Evolutionary conservation across 345 rosid genomes (phyloP).

Genomic region (Dipteronia sinensis): DNA sequence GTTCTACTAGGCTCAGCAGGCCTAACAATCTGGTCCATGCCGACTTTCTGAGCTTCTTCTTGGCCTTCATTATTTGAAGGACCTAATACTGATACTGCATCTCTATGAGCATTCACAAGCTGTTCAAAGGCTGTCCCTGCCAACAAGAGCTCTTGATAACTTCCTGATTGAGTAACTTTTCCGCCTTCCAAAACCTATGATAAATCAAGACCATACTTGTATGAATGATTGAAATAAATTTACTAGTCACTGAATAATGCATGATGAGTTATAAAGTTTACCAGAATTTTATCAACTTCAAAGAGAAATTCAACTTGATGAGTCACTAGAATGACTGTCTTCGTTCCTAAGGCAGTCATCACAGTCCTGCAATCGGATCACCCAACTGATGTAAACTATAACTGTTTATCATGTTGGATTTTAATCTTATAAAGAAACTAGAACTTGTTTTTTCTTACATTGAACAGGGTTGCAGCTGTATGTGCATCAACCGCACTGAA

Average conservation of each 20-base stretch:
- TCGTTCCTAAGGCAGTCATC: slow-evolving; percentile 49
- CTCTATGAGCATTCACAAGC: slow-evolving; percentile 78
- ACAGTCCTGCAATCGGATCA: slow-evolving; percentile 63
- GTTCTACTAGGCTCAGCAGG: slow-evolving; percentile 17
- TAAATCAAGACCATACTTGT: background rate
- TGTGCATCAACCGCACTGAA: slow-evolving; percentile 89
- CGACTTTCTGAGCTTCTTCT: slow-evolving; percentile 19
- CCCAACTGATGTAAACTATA: background rate
- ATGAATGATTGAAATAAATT: background rate
- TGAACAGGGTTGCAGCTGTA: slow-evolving; percentile 68
- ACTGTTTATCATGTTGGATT: background rate
- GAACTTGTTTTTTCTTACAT: slow-evolving; percentile 52
- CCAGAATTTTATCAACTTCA: slow-evolving; percentile 62
- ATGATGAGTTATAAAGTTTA: slow-evolving; percentile 16
- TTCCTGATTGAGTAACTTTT: slow-evolving; percentile 55
- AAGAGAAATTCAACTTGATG: slow-evolving; percentile 90
- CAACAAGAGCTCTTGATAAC: slow-evolving; percentile 54
- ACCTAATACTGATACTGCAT: slow-evolving; percentile 47
- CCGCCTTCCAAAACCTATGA: slow-evolving; percentile 69
- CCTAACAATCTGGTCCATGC: slow-evolving; percentile 2
- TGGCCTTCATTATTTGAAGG: slow-evolving; percentile 32
- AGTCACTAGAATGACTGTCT: slow-evolving; percentile 76
- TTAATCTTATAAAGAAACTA: background rate
- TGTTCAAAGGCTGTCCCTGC: slow-evolving; percentile 64
- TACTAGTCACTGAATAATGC: background rate